Percentiles rank a stretch among this genome's conserved stretches.
Evolutionary conservation across 805 yeast genomes (phyloP).

Genomic region (Candida boidinii): DNA sequence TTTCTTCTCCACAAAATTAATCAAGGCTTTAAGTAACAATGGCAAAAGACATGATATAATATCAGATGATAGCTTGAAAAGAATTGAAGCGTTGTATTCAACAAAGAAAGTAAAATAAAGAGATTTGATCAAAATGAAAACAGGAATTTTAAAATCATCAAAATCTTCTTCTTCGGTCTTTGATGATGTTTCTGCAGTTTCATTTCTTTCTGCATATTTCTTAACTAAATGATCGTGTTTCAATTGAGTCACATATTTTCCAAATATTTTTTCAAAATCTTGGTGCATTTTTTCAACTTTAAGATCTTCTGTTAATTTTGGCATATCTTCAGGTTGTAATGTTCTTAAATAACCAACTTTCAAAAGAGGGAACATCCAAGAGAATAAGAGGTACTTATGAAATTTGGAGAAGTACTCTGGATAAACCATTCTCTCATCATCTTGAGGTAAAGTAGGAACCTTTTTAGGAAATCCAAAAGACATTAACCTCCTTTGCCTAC

Average conservation of each 20-base stretch:
- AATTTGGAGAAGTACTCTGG: conserved; percentile 27
- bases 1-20: conserved; percentile 49
- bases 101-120: background rate
- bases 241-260: conserved; percentile 17
- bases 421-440: conserved; percentile 38
- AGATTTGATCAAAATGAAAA: background rate
- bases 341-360: conserved; percentile 64
- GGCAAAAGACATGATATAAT: conserved; percentile 47
- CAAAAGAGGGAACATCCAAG: conserved; percentile 68
- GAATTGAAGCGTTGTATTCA: background rate
- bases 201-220: conserved; percentile 5
- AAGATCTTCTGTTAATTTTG: conserved; percentile 33
- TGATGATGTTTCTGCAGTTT: conserved; percentile 11
- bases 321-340: conserved; percentile 57
- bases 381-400: conserved; percentile 22
- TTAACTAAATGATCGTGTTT: conserved; percentile 9
- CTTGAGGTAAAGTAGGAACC: conserved; percentile 46
- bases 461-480: conserved; percentile 39
- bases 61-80: background rate
- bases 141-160: background rate
- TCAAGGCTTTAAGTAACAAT: conserved; percentile 53
- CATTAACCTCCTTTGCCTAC: conserved; percentile 45
- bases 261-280: conserved; percentile 27
- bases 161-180: background rate
- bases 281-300: conserved; percentile 31